These are phyloP conservation scores for Phytophthora citricola DNA, from an alignment of 352 stramenopile genomes.

Conservation along the genomic window DNA sequence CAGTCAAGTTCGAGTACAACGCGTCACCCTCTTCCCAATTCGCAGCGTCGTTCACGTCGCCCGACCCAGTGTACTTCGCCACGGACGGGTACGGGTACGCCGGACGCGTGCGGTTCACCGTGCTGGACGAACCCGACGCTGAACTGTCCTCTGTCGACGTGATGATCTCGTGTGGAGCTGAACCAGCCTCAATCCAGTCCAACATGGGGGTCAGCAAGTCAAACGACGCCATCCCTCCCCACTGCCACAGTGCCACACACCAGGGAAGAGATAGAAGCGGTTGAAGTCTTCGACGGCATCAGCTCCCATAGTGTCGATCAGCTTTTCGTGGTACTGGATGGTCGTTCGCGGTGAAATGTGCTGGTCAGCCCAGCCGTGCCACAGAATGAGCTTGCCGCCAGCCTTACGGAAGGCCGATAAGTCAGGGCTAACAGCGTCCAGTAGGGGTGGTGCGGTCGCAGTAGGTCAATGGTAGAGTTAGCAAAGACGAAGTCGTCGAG, in stretches of 20 bases:
- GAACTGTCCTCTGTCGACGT: constrained; percentile 22
- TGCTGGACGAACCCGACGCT: constrained; percentile 22
- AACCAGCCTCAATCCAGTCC: constrained; percentile 43
- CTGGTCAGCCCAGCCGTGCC: constrained; percentile 47
- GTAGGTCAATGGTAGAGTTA: constrained; percentile 40
- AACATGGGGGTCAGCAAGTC: constrained; percentile 48
- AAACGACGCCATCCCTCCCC: constrained; percentile 45
- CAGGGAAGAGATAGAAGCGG: constrained; percentile 47
- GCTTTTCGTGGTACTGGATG: constrained; percentile 46
- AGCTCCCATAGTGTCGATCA: constrained; percentile 37
- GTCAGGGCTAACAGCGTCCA: constrained; percentile 39
- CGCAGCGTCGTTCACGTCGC: constrained; percentile 27
- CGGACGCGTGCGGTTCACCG: constrained; percentile 24
- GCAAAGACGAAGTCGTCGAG: constrained; percentile 42
- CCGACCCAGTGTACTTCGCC: constrained; percentile 34
- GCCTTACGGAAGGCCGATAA: constrained; percentile 35
- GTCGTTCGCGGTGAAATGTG: constrained; percentile 50
- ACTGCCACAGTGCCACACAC: constrained; percentile 45
- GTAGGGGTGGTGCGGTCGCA: constrained; percentile 38
- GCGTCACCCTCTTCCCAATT: constrained; percentile 32
- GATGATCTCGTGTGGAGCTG: constrained; percentile 35
- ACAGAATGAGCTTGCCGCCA: constrained; percentile 48
- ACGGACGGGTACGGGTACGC: constrained; percentile 39
- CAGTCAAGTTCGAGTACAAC: constrained; percentile 43
- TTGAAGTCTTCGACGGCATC: constrained; percentile 36